Evolutionary conservation across 2,329 filamentous ascomycete genomes (phyloP), one percentile per base, ranked within the genome.

Genomic region (Paecilomyces variotii): DNA sequence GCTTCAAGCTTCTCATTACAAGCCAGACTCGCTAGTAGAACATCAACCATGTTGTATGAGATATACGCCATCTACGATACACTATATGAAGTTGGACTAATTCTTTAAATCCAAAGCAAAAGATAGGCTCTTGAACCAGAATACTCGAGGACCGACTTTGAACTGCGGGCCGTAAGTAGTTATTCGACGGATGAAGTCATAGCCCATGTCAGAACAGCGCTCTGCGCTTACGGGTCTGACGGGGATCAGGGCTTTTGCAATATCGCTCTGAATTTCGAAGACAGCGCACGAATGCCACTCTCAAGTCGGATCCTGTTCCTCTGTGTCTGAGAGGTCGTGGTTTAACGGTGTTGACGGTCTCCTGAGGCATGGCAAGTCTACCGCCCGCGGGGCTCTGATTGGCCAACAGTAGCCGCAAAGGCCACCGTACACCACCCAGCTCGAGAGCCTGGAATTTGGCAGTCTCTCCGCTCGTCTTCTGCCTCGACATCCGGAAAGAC

Each of bases 381-480:
- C 54, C 50, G n/a, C 27, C 12, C 55, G 39, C 49, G 32, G 32
- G 39, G 9, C n/a, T 60, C 61, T 74, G 71, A 74, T 74, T 74
- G 72, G 72, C 61, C 60, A 28, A 58, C 45, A 57, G 57, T 61
- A 53, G 62, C 64, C 65, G 62, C 70, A 70, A 72, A 73, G 72
- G 72, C 72, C 71, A 74, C 72, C 70, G 67, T 72, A 70, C 65
- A 68, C 68, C 68, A 68, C 65, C 65, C 64, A 66, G 10, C 51
- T 51, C 30, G 32, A 52, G 49, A 51, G 34, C 30, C 35, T 45
- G 55, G 35, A 57, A 51, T 54, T 30, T 49, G 25, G 54, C 39
- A 51, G 30, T 30, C 45, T 64, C 64, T 63, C 65, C 62, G 63
- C 64, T 65, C 61, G 57, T 59, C 59, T 51, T 62, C 62, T 55